Percentiles rank a stretch among this genome's conserved stretches.
These are phyloP conservation scores for Alnus rubra DNA, from an alignment of 306 rosid genomes.

Conservation along the genomic window DNA sequence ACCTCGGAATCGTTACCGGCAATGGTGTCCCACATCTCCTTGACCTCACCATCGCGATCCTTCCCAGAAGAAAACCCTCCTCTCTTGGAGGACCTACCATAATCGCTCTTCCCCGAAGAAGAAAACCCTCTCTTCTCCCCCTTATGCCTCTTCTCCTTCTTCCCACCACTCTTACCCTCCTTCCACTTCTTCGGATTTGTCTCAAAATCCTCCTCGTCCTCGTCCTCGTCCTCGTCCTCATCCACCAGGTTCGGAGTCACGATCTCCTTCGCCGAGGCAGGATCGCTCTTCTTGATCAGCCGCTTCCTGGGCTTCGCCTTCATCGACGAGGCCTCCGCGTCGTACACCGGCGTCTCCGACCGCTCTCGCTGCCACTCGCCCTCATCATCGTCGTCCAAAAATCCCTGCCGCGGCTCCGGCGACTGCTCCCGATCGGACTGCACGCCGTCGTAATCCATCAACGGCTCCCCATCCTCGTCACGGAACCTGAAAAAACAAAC, in stretches of 20 bases:
- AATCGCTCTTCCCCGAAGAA: slow-evolving; percentile 47
- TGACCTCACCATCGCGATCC: slow-evolving; percentile 91
- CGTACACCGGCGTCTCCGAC: slow-evolving; percentile 82
- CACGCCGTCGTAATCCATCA: slow-evolving; percentile 83
- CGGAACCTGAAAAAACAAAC: slow-evolving; percentile 56
- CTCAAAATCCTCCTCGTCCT: slow-evolving; percentile 41
- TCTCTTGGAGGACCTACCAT: slow-evolving; percentile 50
- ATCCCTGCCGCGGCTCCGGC: slow-evolving; percentile 59
- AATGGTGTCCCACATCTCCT: slow-evolving; percentile 96
- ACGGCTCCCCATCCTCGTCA: slow-evolving; percentile 91
- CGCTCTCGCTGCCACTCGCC: slow-evolving; percentile 54
- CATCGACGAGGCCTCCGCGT: slow-evolving; percentile 43
- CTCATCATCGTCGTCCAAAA: slow-evolving; percentile 46
- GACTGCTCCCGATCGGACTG: slow-evolving; percentile 72
- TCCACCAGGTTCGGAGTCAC: slow-evolving; percentile 56
- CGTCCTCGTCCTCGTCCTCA: slow-evolving; percentile 51
- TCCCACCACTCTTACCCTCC: slow-evolving; percentile 50
- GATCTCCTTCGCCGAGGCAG: slow-evolving; percentile 36
- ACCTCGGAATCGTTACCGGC: slow-evolving; percentile 94
- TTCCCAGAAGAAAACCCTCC: slow-evolving; percentile 61
- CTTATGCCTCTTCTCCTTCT: slow-evolving; percentile 73
- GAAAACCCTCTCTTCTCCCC: slow-evolving; percentile 61
- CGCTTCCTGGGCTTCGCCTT: slow-evolving; percentile 82
- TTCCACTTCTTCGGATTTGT: slow-evolving; percentile 48
- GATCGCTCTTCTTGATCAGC: slow-evolving; percentile 70